Base-by-base conservation (phyloP, 306 rosid genomes). In the Lablab purpureus region DNA sequence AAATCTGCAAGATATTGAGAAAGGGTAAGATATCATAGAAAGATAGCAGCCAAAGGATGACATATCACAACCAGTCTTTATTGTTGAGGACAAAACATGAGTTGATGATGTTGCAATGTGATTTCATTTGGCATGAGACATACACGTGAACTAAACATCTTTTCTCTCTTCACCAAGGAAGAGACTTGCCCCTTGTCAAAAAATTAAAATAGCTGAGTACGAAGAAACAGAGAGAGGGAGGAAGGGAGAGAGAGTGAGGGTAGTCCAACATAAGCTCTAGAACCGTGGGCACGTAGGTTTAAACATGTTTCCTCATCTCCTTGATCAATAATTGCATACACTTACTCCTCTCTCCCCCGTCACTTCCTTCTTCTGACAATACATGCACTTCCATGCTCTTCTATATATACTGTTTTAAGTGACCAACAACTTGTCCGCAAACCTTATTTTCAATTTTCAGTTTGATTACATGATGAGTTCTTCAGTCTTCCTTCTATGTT, bases 21-120 rank as follows among this genome's bases (percentile, higher is more conserved):
- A 80, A 82, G 87, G 78, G 70, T 52, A 22, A 78, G 84, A 77
- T 67, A 81, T 77, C 79, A 74, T 47, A 36, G 68, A 62, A 67
- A 77, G 66, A 70, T 77, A 59, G 77, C 41, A 65, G 60, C 88
- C 85, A 73, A 62, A 74, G 85, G 77, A 55, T 81, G 86, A 51
- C 60, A 68, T 71, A 58, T 75, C 84, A 73, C 50, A 74, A 63
- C 80, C 30, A 59, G 81, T 67, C 77, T 74, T 66, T 71, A 86
- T 77, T 83, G 89, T 62, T 82, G 85, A 89, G 70, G 92, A 93
- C 97, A 89, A 88, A 84, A 81, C 86, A 91, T 67, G 82, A 73
- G 74, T 64, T 67, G 87, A 83, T 83, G 82, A 84, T 87, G 84
- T 46, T 65, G 84, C 77, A 76, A 23, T 73, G 86, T 73, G 91